A percentile compares a stretch with the other conserved stretches of the same genome.
These are phyloP conservation scores for Kalaharituber pfeilii DNA, from an alignment of 2,329 filamentous ascomycete genomes.

Conservation along the genomic window DNA sequence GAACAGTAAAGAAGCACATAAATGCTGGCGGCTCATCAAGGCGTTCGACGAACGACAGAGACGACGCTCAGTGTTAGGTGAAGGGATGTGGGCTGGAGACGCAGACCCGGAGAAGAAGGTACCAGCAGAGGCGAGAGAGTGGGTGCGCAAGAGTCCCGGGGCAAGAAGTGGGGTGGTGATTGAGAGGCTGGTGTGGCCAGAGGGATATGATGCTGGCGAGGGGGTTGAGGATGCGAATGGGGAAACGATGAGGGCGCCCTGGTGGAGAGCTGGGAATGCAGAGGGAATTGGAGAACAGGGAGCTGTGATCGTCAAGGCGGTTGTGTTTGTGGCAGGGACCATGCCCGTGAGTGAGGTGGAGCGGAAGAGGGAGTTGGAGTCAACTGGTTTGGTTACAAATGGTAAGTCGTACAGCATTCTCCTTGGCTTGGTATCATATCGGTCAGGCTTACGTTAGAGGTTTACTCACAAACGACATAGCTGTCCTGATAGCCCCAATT, in stretches of 20 bases:
- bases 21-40: neutral
- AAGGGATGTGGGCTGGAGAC: neutral
- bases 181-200: neutral
- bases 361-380: neutral
- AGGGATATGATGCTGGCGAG: no score
- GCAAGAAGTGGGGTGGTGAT: neutral
- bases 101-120: neutral
- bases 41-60: neutral
- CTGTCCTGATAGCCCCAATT: neutral
- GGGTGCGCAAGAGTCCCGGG: neutral
- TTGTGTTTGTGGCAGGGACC: neutral
- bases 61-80: no score
- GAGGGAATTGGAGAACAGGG: neutral
- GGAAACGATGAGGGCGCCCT: neutral
- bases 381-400: neutral
- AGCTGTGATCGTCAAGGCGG: neutral
- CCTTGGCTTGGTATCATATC: neutral
- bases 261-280: neutral
- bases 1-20: neutral
- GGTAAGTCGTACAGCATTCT: neutral
- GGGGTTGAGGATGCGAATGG: neutral
- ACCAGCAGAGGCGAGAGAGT: neutral
- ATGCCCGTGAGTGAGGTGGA: neutral
- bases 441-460: neutral
- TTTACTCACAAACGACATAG: no score